Evolutionary conservation across 805 yeast genomes (phyloP).

Genomic region (Starmera dryadoides): DNA sequence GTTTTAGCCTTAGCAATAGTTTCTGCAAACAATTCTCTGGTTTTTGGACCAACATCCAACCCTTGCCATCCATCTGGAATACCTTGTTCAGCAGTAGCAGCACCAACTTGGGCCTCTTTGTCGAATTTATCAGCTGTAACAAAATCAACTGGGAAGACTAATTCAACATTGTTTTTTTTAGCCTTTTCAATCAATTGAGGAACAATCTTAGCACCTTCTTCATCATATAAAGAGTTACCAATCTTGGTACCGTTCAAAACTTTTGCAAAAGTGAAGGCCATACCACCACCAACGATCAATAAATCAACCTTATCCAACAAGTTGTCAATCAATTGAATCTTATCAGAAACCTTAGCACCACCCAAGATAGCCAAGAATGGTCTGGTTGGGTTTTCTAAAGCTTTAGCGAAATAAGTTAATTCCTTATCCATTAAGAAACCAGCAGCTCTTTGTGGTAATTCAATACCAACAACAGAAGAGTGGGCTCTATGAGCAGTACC

Average conservation of each 20-base stretch:
- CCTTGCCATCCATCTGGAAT: constrained; percentile 96
- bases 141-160: constrained; percentile 92
- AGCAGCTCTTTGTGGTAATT: constrained; percentile 92
- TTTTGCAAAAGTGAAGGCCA: constrained; percentile 99
- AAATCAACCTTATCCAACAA: constrained; percentile 91
- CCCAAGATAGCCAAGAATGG: constrained; percentile 98
- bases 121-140: constrained; percentile 92
- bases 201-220: constrained; percentile 92
- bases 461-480: constrained; percentile 98
- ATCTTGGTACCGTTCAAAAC: constrained; percentile 77
- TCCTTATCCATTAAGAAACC: constrained; percentile 99
- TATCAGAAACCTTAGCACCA: constrained; percentile 99
- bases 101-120: constrained; percentile 80
- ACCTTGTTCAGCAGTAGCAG: constrained; percentile 85
- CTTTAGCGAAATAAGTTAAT: constrained; percentile 95
- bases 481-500: constrained; percentile 99
- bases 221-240: constrained; percentile 89
- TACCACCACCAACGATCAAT: constrained; percentile 97
- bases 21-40: constrained; percentile 68
- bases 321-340: constrained; percentile 97
- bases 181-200: constrained; percentile 92
- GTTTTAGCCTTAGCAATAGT: constrained; percentile 93
- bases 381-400: constrained; percentile 94
- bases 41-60: constrained; percentile 90
- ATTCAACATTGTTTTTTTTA: constrained; percentile 88